A percentile compares a stretch with the other conserved stretches of the same genome.
These are phyloP conservation scores for Fonsecaea monophora DNA, from an alignment of 2,329 filamentous ascomycete species.

Conservation along the genomic window DNA sequence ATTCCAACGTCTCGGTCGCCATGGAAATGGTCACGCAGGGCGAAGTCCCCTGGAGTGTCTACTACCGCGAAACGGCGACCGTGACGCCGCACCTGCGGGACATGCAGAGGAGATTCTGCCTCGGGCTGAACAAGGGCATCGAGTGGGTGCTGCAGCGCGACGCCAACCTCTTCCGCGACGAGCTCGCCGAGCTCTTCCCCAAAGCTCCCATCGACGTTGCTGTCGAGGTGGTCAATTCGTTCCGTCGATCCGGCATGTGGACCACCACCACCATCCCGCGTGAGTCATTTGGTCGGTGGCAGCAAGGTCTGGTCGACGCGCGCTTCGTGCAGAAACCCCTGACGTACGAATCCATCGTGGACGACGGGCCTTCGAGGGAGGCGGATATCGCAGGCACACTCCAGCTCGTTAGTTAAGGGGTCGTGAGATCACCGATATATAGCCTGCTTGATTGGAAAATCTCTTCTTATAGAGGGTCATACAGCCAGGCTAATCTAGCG, in stretches of 20 bases:
- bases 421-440: too few species aligned
- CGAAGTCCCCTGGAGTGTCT: slow-evolving; percentile 32
- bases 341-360: slow-evolving; percentile 18
- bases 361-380: slow-evolving; percentile 23
- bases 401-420: too few species aligned
- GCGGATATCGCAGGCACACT: neutral
- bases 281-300: slow-evolving; percentile 26
- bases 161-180: slow-evolving; percentile 19
- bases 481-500: too few species aligned
- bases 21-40: slow-evolving; percentile 30
- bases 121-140: slow-evolving; percentile 20
- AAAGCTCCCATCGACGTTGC: slow-evolving; percentile 22
- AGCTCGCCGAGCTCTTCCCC: slow-evolving; percentile 28
- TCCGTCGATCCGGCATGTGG: slow-evolving; percentile 27
- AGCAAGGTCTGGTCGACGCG: slow-evolving; percentile 24
- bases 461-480: too few species aligned
- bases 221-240: slow-evolving; percentile 19
- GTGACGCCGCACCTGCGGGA: slow-evolving; percentile 25
- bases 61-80: slow-evolving; percentile 25
- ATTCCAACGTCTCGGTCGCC: slow-evolving; percentile 26
- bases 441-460: too few species aligned
- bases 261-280: slow-evolving; percentile 21
- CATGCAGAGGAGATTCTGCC: slow-evolving; percentile 26
- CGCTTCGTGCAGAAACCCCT: slow-evolving; percentile 22
- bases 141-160: slow-evolving; percentile 27